phyloP scores from a whole-genome alignment of 2,329 filamentous ascomycete species.

The Aspergillus thermomutatus region DNA sequence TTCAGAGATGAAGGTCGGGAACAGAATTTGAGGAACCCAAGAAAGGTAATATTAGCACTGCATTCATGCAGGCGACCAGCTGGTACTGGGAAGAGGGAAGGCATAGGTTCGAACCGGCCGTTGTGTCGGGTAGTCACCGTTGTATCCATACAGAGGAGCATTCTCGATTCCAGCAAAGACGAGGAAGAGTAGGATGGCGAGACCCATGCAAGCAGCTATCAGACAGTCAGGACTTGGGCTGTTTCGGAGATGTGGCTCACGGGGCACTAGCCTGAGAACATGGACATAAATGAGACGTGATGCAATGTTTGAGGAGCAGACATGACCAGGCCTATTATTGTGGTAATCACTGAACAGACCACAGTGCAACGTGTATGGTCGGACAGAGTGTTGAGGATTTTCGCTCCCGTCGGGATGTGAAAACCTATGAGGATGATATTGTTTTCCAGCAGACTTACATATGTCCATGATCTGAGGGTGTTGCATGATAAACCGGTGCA shows the following conservation, averaged over 20 bases:
- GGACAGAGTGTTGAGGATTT: slow-evolving; percentile 48
- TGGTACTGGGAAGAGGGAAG: slow-evolving; percentile 46
- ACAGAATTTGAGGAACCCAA: slow-evolving; percentile 53
- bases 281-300: slow-evolving; percentile 51
- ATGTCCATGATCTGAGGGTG: slow-evolving; percentile 50
- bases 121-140: slow-evolving; percentile 43
- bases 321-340: slow-evolving; percentile 47
- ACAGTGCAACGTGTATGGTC: slow-evolving; percentile 50
- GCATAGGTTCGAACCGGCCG: slow-evolving; percentile 47
- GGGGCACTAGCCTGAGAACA: slow-evolving; percentile 39
- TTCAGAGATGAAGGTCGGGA: slow-evolving; percentile 51
- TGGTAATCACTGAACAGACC: slow-evolving; percentile 46
- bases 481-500: slow-evolving; percentile 54
- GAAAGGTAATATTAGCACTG: slow-evolving; percentile 50
- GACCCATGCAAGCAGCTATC: slow-evolving; percentile 44
- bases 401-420: slow-evolving; percentile 50
- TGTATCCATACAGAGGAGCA: slow-evolving; percentile 45
- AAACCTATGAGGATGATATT: slow-evolving; percentile 52
- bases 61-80: slow-evolving; percentile 49
- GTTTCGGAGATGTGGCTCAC: not conserved
- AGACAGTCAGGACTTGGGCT: too few relatives aligned
- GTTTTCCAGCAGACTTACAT: slow-evolving; percentile 48
- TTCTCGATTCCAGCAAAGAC: slow-evolving; percentile 48
- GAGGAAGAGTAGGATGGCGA: slow-evolving; percentile 50
- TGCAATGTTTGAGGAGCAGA: slow-evolving; percentile 45